Evolutionary conservation across 129 eudicot species (phyloP), one percentile per base, ranked within the genome.

Genomic region (Erigeron canadensis): DNA sequence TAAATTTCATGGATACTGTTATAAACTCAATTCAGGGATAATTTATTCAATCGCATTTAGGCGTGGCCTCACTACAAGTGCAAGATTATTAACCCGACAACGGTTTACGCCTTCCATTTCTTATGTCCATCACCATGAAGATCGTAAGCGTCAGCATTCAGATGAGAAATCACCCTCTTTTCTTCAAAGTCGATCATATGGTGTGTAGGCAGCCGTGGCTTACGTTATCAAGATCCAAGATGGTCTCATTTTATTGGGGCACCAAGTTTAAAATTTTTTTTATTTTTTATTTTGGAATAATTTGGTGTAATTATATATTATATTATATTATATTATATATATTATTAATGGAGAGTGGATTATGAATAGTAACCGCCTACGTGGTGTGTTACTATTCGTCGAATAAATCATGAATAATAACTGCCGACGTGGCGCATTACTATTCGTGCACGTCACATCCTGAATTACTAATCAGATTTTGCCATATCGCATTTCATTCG

Each of bases 21-120:
- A 9, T 50, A 53, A 41, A 76, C 34, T 46, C 13, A 18, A 69
- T 58, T 48, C 37, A 69, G 64, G 77, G 53, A 64, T 44, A 48
- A 37, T 10, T 48, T 5, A 46, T 47, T 71, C 77, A 48, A 87
- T 87, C 91, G 96, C 96, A 5, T 89, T 72, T 77, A 76, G 96
- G 69, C 90, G 96, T 58, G 70, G 88, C 58, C 77, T 89, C 59
- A 60, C 85, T 34, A 57, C 75, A 41, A 62, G 77, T 43, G 76
- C 90, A n/a, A 89, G 80, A 71, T 82, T 75, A 1, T 75, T 75
- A 71, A 71, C 85, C 51, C 85, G 76, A 65, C 84, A 84, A 60
- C 84, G 86, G 43, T 73, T 78, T 1, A 56, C 75, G 37, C 81
- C 85, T 16, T 74, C 86, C 34, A 40, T 86, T 57, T 72, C 82